Conservation (phyloP, 1,284 basidiomycete genomes). For the Ceratobasidium theobromae region DNA sequence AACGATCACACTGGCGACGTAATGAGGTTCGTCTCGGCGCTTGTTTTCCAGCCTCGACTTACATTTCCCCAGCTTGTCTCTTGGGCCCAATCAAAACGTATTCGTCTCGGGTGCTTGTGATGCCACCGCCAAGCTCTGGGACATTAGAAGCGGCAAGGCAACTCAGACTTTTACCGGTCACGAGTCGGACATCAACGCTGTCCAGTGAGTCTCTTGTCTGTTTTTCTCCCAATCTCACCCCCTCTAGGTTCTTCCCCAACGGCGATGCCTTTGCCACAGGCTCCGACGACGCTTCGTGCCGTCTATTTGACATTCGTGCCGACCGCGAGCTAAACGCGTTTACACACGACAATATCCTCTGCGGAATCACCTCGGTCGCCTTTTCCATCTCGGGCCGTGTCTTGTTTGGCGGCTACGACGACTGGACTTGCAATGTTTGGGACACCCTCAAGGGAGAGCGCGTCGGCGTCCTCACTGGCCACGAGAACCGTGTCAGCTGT, state of each 20-base stretch:
- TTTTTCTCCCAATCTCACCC: slow-evolving; percentile 1
- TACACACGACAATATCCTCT: slow-evolving; percentile 97
- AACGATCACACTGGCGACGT: slow-evolving; percentile 99
- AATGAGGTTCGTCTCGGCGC: slow-evolving; percentile 73
- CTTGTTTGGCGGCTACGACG: slow-evolving; percentile 97
- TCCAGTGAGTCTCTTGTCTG: slow-evolving; percentile 67
- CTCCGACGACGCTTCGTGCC: slow-evolving; percentile 98
- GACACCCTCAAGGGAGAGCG: slow-evolving; percentile 98
- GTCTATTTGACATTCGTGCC: slow-evolving; percentile 95
- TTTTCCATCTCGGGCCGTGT: slow-evolving; percentile 97
- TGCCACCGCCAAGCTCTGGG: slow-evolving; percentile 97
- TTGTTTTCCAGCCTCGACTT: neutral
- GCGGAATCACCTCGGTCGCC: slow-evolving; percentile 97
- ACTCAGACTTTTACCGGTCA: slow-evolving; percentile 99
- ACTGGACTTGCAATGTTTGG: slow-evolving; percentile 99
- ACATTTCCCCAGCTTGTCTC: slow-evolving; percentile 69
- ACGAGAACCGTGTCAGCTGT: slow-evolving; percentile 97
- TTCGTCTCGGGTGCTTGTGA: slow-evolving; percentile 99
- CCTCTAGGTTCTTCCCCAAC: slow-evolving; percentile 84
- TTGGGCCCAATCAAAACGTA: slow-evolving; percentile 90
- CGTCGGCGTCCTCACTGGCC: slow-evolving; percentile 93
- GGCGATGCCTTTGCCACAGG: slow-evolving; percentile 98
- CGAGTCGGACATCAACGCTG: slow-evolving; percentile 98
- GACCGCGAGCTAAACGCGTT: slow-evolving; percentile 96
- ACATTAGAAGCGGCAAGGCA: slow-evolving; percentile 93